Evolutionary conservation across 495 filamentous ascomycete species (phyloP), one percentile per base, ranked within the genome.

Genomic region (Aspergillus biplanus): DNA sequence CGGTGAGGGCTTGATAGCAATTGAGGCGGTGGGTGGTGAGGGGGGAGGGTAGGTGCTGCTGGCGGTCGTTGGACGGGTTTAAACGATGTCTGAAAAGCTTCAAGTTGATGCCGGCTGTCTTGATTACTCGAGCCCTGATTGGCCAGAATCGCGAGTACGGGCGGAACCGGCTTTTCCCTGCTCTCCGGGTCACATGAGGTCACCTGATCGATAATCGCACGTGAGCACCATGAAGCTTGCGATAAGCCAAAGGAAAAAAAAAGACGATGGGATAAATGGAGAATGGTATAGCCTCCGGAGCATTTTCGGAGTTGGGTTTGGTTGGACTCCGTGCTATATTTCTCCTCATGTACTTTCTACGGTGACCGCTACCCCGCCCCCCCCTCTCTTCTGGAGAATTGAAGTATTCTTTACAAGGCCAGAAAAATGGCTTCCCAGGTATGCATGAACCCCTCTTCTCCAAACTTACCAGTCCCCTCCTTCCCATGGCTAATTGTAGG

Each of bases 371-470:
- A 27, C 21, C 21, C 21, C 21, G 21, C 21, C 21, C 21, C 21
- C 21, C 21, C 81, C 77, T 78, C 71, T 80, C 84, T 83, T 90
- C 87, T 88, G 85, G 88, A 88, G 89, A 64, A 73, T 65, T 68
- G 67, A 67, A 86, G 85, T 80, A 77, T 82, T 87, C 85, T 87
- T 83, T 87, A 86, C 86, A 83, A 86, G 85, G 37, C 53, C 82
- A 60, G 5, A 71, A 78, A 60, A 65, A 87, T 87, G 72, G 71
- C 68, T 79, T 86, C 85, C 67, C 81, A 79, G 73, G 85, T 88
- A 78, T 66, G 71, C 58, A 67, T 33, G 11, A 15, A 54, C 46
- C 56, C 63, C 58, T 54, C 58, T 27, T 27, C 21, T 27, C 21
- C 21, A 27, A 27, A 27, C 21, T 56, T 34, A 56, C 44, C 59